Base-by-base conservation (phyloP, 805 yeast genomes). In the Lipomyces chichibuensis region DNA sequence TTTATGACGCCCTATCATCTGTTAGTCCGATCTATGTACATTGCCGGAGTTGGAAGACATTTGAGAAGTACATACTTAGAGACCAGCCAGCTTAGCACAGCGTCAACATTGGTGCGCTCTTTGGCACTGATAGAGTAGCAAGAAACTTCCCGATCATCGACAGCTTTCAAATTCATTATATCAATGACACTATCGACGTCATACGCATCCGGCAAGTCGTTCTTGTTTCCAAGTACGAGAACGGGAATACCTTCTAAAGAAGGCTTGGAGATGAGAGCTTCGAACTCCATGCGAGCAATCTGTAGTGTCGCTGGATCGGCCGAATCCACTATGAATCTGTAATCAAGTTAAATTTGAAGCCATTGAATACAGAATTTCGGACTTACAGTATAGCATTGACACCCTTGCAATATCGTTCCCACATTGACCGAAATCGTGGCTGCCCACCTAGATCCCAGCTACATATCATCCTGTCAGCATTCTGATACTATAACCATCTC, bases 361-460 rank as follows among this genome's bases (percentile, higher is more conserved):
- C 56, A 55, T 54, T 39, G 20, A 17, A 32, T 27, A 9, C 55
- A 7, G 17, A 11, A 33, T n/a, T 39, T 9, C 7, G 33, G 14
- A 70, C 75, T 55, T 65, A 73, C 73, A 77, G 72, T 49, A 78
- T 77, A 14, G 80, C 80, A 60, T 72, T 73, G 60, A 76, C 79
- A 11, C 79, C 80, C 59, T 76, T 72, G 65, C 81, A 78, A 63
- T 78, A 78, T 25, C 80, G 72, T 58, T 78, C 80, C 80, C 80
- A 78, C 80, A 78, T 77, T 35, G 78, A 72, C 59, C 80, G 63
- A 69, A 78, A 78, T 46, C 80, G 70, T 7, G 80, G 80, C 68
- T 78, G 80, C 1, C 80, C 80, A 9, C 80, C 80, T 52, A 78
- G 70, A 75, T 78, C 80, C 80, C 80, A 78, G 72, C 78, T 75